Conservation (phyloP, 2,329 filamentous ascomycete genomes). For the Cladophialophora psammophila region DNA sequence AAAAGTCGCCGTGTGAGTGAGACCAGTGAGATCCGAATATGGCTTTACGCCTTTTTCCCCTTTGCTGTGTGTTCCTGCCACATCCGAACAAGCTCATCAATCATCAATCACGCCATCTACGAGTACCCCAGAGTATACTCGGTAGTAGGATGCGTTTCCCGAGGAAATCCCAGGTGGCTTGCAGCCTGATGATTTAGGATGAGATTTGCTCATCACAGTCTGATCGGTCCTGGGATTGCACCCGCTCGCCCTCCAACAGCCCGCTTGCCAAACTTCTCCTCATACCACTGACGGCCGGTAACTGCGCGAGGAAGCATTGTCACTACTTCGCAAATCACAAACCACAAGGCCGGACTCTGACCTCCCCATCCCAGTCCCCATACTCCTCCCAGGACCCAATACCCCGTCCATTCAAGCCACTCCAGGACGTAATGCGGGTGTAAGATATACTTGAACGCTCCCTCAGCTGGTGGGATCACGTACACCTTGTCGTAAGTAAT, state of each 20-base stretch:
- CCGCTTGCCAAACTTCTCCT: slow-evolving; percentile 83
- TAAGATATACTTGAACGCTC: slow-evolving; percentile 77
- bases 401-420: slow-evolving; percentile 95
- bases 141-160: not conserved
- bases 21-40: slow-evolving; percentile 2
- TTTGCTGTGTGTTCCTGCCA: not conserved
- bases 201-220: slow-evolving; percentile 2
- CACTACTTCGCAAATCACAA: slow-evolving; percentile 85
- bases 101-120: slow-evolving; percentile 8
- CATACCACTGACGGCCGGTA: slow-evolving; percentile 84
- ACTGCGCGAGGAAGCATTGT: slow-evolving; percentile 89
- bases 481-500: slow-evolving; percentile 79
- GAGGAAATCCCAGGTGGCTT: not conserved
- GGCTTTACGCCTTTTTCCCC: not conserved
- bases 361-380: slow-evolving; percentile 55
- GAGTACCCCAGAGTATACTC: not conserved
- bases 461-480: slow-evolving; percentile 78
- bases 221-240: slow-evolving; percentile 61
- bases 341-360: slow-evolving; percentile 78
- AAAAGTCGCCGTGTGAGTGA: slow-evolving; percentile 3
- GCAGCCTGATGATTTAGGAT: not conserved
- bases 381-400: slow-evolving; percentile 67
- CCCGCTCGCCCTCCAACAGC: slow-evolving; percentile 78
- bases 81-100: not conserved
- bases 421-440: slow-evolving; percentile 96